These are phyloP conservation scores for Lactifluus volemus DNA, from an alignment of 768 basidiomycete genomes.

Conservation along the genomic window DNA sequence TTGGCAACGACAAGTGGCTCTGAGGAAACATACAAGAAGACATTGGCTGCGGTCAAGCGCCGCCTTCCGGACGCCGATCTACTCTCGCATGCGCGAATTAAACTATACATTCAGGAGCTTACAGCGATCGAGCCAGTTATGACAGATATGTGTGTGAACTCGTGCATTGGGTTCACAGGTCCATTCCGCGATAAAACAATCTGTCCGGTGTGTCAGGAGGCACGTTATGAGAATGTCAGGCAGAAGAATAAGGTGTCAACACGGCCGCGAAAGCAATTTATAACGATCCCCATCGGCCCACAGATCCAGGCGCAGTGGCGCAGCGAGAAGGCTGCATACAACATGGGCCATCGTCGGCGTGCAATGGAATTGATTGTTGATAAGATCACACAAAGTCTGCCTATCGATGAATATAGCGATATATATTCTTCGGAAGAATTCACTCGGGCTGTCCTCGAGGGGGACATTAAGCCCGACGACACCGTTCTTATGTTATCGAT, in stretches of 20 bases:
- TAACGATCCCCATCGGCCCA: neutral
- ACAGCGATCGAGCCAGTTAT: neutral
- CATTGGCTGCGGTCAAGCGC: too few species aligned
- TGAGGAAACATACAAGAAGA: too few species aligned
- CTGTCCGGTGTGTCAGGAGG: neutral
- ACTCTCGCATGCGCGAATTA: too few species aligned
- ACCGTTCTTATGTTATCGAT: too few species aligned
- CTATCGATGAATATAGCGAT: neutral
- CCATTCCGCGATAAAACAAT: neutral
- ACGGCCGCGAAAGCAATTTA: neutral
- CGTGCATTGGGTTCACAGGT: neutral
- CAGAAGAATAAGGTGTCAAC: neutral
- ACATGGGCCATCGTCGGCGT: too few species aligned
- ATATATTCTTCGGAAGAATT: neutral
- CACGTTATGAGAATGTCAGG: neutral
- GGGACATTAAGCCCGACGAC: too few species aligned
- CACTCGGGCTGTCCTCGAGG: slow-evolving; percentile 26
- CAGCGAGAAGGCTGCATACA: too few species aligned
- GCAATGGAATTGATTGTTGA: too few species aligned
- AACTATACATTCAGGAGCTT: too few species aligned
- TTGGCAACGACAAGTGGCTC: too few species aligned
- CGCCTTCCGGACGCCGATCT: too few species aligned
- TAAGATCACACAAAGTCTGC: neutral
- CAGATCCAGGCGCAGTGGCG: neutral
- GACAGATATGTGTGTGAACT: neutral